Percentiles rank a stretch among this genome's conserved stretches.
Conservation (phyloP, 305 asterid genomes). For the Fraxinus floribunda region DNA sequence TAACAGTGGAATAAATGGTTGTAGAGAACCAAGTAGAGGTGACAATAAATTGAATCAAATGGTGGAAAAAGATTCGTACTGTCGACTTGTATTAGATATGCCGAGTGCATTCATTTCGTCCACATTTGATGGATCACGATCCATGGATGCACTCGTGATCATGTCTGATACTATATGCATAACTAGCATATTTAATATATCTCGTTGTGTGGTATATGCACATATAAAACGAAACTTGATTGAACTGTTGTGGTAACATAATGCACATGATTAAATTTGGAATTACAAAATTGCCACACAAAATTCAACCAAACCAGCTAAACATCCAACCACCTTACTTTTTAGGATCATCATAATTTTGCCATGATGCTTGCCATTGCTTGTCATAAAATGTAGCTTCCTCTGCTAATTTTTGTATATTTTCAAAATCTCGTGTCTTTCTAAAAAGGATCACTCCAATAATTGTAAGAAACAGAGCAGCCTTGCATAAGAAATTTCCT, state of each 20-base stretch:
- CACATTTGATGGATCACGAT: background rate
- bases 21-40: background rate
- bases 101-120: background rate
- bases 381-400: constrained; percentile 65
- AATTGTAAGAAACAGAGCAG: constrained; percentile 43
- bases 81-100: too few species aligned
- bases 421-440: constrained; percentile 42
- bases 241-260: background rate
- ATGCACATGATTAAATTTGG: background rate
- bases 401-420: constrained; percentile 44
- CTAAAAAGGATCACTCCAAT: constrained; percentile 46
- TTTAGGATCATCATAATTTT: constrained; percentile 22
- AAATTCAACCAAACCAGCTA: background rate
- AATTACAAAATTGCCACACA: background rate
- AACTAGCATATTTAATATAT: background rate
- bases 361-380: constrained; percentile 69
- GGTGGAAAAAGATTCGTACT: background rate
- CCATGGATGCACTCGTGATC: background rate
- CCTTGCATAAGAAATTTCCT: constrained; percentile 59
- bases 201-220: background rate
- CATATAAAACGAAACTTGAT: background rate
- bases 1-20: too few species aligned
- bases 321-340: background rate
- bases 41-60: background rate
- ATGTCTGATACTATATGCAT: background rate